Base-by-base conservation (phyloP, 257 asterid genomes). In the Solanum chilense region DNA sequence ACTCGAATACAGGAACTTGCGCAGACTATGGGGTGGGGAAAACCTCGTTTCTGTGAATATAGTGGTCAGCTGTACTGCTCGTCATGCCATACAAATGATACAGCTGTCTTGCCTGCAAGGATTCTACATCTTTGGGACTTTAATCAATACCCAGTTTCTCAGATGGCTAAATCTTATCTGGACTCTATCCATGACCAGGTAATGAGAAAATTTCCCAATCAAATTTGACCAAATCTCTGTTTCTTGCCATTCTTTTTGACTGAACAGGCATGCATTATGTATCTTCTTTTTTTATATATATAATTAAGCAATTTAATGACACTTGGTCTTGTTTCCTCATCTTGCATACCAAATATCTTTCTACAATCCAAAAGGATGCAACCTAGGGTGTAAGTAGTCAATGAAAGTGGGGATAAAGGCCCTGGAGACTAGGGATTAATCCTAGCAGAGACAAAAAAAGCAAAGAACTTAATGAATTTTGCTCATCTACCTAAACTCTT, bases 61-160 rank as follows among this genome's bases (percentile, higher is more conserved):
- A 95, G 94, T 90, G 93, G 96, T 86, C 98, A 95, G 91, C 87
- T 97, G 70, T 97, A 93, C 90, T 97, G 99, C 93, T 92, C 97
- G 47, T 92, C 93, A 52, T 97, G 99, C 89, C 98, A 97, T 89
- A 89, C 91, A 86, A 97, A 95, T 91, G 99, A 97, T 82, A 89
- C 91, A 73, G 96, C 98, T 87, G 92, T 95, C 87, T 94, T 97
- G 90, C 99, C 99, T 82, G 96, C 99, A 71, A 93, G 92, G 90
- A 98, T 95, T 89, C 91, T 97, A 88, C 99, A 95, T 88, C 84
- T 70, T 86, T 97, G 99, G 99, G 99, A 97, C 90, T 97, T 97
- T 87, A 89, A 94, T 88, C 92, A 87, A 39, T 97, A 94, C 90
- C 92, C 99, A 11, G 97, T 97, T 86, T 97, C 98, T 47, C 98